Percentiles rank a stretch among this genome's conserved stretches.
These are phyloP conservation scores for Cucurbita maxima DNA, from an alignment of 306 rosid species.

Conservation along the genomic window DNA sequence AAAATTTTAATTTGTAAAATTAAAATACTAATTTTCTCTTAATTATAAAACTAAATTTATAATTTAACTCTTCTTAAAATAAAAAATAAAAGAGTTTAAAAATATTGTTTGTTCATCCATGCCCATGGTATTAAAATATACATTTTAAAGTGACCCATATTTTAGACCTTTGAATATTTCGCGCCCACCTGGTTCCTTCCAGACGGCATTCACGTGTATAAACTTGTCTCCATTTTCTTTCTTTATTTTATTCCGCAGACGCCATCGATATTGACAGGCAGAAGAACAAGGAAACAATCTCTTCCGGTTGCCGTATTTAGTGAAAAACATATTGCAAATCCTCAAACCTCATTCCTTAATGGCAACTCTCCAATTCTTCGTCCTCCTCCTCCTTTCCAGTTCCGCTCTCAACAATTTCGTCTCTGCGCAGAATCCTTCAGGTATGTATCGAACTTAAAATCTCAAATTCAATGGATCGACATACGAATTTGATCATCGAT, in stretches of 20 bases:
- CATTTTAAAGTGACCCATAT: too few relatives aligned
- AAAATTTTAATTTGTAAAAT: too few relatives aligned
- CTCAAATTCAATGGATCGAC: neutral
- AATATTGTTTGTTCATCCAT: too few relatives aligned
- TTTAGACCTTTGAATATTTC: too few relatives aligned
- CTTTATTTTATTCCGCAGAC: neutral
- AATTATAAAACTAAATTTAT: too few relatives aligned
- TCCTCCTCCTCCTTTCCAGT: neutral
- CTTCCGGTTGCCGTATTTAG: neutral
- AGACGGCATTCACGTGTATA: too few relatives aligned
- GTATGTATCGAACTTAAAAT: neutral
- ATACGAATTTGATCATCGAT: neutral
- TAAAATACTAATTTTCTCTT: too few relatives aligned
- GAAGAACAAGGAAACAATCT: neutral
- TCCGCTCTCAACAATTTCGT: conserved; percentile 3
- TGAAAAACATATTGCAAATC: neutral
- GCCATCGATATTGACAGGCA: neutral
- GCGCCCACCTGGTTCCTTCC: too few relatives aligned
- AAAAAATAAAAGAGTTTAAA: too few relatives aligned
- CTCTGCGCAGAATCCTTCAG: conserved; percentile 27
- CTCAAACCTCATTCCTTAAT: neutral
- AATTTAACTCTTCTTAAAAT: too few relatives aligned
- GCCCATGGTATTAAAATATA: too few relatives aligned
- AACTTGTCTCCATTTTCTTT: too few relatives aligned
- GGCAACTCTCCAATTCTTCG: neutral